phyloP scores from a whole-genome alignment of 352 stramenopile genomes.

The Phytopythium sindhum region DNA sequence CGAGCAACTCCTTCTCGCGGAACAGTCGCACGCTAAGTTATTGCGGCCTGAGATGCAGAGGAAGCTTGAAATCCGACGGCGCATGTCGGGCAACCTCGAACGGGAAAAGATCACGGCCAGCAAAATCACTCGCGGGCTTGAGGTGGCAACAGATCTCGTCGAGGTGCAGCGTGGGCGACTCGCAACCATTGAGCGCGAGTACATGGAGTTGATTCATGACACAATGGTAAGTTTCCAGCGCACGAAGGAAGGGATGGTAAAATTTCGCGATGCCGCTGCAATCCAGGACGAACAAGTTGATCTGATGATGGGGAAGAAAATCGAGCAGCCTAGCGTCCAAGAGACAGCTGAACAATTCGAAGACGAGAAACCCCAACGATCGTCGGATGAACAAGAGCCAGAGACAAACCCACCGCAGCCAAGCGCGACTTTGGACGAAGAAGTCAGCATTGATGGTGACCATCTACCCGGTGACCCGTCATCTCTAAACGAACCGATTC shows the following conservation, averaged over 20 bases:
- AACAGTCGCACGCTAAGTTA: constrained; percentile 45
- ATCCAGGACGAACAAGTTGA: not conserved
- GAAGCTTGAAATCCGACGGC: constrained; percentile 35
- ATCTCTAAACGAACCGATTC: not conserved
- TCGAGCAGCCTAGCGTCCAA: not conserved
- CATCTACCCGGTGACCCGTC: not conserved
- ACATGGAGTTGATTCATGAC: constrained; percentile 40
- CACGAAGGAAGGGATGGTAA: not conserved
- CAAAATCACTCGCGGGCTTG: constrained; percentile 47
- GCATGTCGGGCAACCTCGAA: constrained; percentile 64
- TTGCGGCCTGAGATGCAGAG: constrained; percentile 51
- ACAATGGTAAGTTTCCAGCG: constrained; percentile 8
- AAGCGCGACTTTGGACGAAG: not conserved
- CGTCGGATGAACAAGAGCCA: not conserved
- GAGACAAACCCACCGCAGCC: not conserved
- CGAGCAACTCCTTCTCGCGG: constrained; percentile 39
- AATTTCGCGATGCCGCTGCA: not conserved
- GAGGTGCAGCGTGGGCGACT: constrained; percentile 39
- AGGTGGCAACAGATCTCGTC: constrained; percentile 36
- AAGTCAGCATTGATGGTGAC: not conserved
- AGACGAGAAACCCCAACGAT: not conserved
- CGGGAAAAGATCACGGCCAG: constrained; percentile 42
- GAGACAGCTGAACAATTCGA: not conserved
- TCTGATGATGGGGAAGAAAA: not conserved
- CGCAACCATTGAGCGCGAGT: constrained; percentile 42